Conservation (phyloP, 208 protist species). For the Crithidia brevicula region DNA sequence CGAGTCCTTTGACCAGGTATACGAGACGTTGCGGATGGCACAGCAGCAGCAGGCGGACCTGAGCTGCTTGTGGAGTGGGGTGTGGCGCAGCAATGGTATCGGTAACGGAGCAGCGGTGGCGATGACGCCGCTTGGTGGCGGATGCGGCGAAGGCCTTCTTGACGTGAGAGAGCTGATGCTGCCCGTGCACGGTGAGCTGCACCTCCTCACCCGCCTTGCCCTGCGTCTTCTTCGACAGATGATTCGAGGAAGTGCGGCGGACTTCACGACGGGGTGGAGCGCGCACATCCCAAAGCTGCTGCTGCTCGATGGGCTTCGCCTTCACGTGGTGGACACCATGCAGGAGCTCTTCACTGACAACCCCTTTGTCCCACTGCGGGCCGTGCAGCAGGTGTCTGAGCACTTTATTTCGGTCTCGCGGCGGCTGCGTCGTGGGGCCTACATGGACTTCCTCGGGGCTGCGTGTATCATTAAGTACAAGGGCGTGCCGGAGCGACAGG, state of each 20-base stretch:
- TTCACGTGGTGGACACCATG: conserved; percentile 67
- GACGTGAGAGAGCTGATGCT: conserved; percentile 42
- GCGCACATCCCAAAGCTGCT: conserved; percentile 64
- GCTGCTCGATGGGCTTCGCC: conserved; percentile 46
- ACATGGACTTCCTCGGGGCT: conserved; percentile 60
- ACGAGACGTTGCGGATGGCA: conserved; percentile 18
- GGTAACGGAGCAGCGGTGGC: neutral
- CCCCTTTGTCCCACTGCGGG: conserved; percentile 33
- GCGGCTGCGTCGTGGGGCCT: conserved; percentile 36
- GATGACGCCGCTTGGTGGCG: neutral
- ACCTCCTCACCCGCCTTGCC: conserved; percentile 59
- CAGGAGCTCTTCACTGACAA: conserved; percentile 76
- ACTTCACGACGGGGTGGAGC: conserved; percentile 45
- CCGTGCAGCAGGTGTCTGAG: conserved; percentile 42
- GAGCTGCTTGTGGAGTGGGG: conserved; percentile 21
- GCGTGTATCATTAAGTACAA: conserved; percentile 57
- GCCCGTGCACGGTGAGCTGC: conserved; percentile 54
- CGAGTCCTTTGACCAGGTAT: conserved; percentile 16
- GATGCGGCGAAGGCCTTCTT: conserved; percentile 11
- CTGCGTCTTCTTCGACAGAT: conserved; percentile 71
- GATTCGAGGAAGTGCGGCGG: conserved; percentile 30
- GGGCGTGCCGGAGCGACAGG: conserved; percentile 59
- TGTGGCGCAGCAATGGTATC: conserved; percentile 20
- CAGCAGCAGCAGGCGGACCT: conserved; percentile 32
- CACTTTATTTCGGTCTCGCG: conserved; percentile 48